These are phyloP conservation scores for Malbranchea zuffiana DNA, from an alignment of 2,329 filamentous ascomycete genomes.

Conservation along the genomic window DNA sequence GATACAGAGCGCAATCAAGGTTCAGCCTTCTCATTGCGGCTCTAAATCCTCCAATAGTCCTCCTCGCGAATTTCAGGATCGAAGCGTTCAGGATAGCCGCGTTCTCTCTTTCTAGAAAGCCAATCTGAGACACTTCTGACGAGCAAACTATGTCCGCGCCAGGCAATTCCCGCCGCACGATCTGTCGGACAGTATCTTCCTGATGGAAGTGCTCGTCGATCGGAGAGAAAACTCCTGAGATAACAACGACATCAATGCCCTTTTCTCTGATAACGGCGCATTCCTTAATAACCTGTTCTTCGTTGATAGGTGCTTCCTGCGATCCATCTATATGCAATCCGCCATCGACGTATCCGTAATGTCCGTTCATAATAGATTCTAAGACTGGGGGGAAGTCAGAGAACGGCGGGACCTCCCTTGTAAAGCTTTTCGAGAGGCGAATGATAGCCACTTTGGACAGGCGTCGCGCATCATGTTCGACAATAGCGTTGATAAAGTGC, in stretches of 20 bases:
- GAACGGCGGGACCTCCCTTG: constrained; percentile 41
- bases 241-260: constrained; percentile 39
- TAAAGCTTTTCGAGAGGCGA: constrained; percentile 40
- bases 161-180: constrained; percentile 39
- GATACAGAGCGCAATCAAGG: constrained; percentile 38
- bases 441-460: constrained; percentile 44
- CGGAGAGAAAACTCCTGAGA: constrained; percentile 49
- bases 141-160: constrained; percentile 42
- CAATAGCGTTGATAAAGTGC: constrained; percentile 43
- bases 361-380: constrained; percentile 37
- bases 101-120: constrained; percentile 43
- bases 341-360: constrained; percentile 40
- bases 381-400: constrained; percentile 40
- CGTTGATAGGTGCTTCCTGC: constrained; percentile 32
- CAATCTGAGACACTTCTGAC: constrained; percentile 40
- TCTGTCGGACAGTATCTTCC: constrained; percentile 40
- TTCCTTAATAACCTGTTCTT: constrained; percentile 36
- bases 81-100: constrained; percentile 42
- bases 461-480: constrained; percentile 40
- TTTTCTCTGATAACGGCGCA: constrained; percentile 36
- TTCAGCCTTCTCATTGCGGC: constrained; percentile 36
- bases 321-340: constrained; percentile 38
- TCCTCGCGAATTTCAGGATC: constrained; percentile 37
- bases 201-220: constrained; percentile 45
- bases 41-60: constrained; percentile 38